Percentiles rank a stretch among this genome's conserved stretches.
Evolutionary conservation across 1,284 basidiomycete genomes (phyloP).

Genomic region (Agroathelia rolfsii): DNA sequence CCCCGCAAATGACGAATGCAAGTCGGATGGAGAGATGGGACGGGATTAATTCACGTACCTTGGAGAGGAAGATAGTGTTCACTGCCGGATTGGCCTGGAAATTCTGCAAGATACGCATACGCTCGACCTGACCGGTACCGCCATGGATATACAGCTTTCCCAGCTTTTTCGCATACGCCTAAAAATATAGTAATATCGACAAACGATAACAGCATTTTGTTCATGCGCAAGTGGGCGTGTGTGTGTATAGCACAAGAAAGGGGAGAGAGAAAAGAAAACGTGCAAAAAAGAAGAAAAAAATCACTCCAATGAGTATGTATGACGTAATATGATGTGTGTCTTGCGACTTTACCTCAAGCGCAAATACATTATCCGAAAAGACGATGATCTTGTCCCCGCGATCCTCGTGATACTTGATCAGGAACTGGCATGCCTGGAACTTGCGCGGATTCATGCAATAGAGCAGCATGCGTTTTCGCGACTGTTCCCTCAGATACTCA

Average conservation of each 20-base stretch:
- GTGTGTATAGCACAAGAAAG: neutral
- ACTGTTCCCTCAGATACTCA: slow-evolving; percentile 91
- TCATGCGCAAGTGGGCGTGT: neutral
- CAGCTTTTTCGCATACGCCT: slow-evolving; percentile 94
- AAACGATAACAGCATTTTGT: neutral
- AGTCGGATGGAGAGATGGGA: too few relatives aligned
- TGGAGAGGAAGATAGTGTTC: slow-evolving; percentile 98
- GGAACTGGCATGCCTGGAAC: slow-evolving; percentile 97
- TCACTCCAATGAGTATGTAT: too few relatives aligned
- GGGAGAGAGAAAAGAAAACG: slow-evolving; percentile 8
- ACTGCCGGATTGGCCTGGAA: slow-evolving; percentile 96
- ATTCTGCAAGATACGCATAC: slow-evolving; percentile 89
- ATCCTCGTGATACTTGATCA: slow-evolving; percentile 97
- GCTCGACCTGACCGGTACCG: slow-evolving; percentile 90
- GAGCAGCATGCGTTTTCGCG: slow-evolving; percentile 89
- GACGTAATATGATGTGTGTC: neutral
- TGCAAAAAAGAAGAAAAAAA: slow-evolving; percentile 2
- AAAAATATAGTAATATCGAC: slow-evolving; percentile 4
- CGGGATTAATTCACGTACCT: slow-evolving; percentile 37
- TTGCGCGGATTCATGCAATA: slow-evolving; percentile 99
- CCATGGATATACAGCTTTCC: slow-evolving; percentile 96
- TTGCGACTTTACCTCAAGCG: slow-evolving; percentile 72
- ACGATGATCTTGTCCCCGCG: slow-evolving; percentile 99
- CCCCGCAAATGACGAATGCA: too few relatives aligned
- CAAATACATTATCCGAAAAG: slow-evolving; percentile 97